These are phyloP conservation scores for Zasmidium citrigriseum DNA, from an alignment of 2,329 filamentous ascomycete genomes.

Conservation along the genomic window DNA sequence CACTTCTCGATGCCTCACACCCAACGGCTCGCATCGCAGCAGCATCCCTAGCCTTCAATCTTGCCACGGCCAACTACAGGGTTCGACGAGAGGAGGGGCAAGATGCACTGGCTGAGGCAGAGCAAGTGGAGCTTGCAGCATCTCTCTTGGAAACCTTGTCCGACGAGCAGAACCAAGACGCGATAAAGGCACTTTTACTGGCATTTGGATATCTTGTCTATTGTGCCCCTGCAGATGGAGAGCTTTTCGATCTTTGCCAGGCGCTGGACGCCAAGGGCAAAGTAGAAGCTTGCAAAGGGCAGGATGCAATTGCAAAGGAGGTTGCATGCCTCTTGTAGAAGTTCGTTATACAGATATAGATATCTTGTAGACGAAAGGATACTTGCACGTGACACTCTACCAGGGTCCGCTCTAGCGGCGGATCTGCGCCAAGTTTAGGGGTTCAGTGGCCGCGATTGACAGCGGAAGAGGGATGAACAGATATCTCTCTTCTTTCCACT, in stretches of 20 bases:
- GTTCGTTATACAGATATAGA: background rate
- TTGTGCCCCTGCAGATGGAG: constrained; percentile 67
- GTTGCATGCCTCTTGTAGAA: constrained; percentile 28
- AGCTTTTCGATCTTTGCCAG: constrained; percentile 75
- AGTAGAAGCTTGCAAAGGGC: constrained; percentile 47
- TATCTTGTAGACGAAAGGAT: background rate
- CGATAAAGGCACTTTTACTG: constrained; percentile 73
- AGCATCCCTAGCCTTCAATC: constrained; percentile 79
- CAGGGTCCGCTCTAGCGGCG: background rate
- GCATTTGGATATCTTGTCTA: constrained; percentile 77
- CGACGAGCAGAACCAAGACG: constrained; percentile 58
- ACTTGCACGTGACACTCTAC: background rate
- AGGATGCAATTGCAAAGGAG: constrained; percentile 36
- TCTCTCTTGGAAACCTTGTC: constrained; percentile 74
- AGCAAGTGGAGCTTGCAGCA: constrained; percentile 80
- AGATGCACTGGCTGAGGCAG: constrained; percentile 64
- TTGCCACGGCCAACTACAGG: constrained; percentile 70
- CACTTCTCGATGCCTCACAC: constrained; percentile 75
- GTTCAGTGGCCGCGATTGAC: background rate
- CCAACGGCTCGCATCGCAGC: constrained; percentile 77
- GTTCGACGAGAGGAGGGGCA: constrained; percentile 59
- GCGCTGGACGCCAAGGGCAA: constrained; percentile 73
- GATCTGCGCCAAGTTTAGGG: background rate
- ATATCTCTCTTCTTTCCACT: background rate
- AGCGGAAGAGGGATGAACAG: constrained; percentile 1